Conservation (phyloP, 1,284 basidiomycete species). For the Marasmius sp. region DNA sequence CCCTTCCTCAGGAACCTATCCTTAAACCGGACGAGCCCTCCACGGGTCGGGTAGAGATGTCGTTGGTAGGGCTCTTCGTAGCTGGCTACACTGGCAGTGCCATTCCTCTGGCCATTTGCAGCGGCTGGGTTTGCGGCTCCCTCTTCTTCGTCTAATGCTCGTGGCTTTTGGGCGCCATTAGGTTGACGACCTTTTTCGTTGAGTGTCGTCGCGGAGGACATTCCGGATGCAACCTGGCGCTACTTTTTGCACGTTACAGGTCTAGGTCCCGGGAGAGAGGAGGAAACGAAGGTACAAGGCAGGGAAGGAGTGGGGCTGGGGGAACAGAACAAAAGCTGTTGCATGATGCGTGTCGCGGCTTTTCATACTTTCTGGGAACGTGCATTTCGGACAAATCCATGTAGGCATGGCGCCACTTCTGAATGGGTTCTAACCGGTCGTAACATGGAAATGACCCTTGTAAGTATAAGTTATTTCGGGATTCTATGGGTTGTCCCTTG, state of each 20-base stretch:
- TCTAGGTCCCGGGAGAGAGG: neutral
- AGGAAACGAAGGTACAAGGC: neutral
- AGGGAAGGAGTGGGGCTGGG: neutral
- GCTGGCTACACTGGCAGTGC: neutral
- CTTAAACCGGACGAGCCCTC: conserved; percentile 33
- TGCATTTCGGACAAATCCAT: neutral
- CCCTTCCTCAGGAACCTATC: conserved; percentile 51
- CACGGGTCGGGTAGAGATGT: conserved; percentile 4
- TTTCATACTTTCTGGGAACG: neutral
- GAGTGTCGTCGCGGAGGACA: neutral
- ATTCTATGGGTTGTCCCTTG: no score
- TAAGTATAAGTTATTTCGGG: no score
- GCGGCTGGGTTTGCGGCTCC: neutral
- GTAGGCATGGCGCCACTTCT: no score
- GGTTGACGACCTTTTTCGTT: neutral
- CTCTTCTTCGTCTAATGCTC: neutral
- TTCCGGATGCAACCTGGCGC: neutral
- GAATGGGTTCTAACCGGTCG: no score
- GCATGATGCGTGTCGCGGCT: neutral
- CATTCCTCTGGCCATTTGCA: neutral
- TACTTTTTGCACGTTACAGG: neutral
- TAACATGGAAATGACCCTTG: no score
- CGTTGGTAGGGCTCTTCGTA: neutral
- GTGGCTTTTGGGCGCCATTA: neutral
- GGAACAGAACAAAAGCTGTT: neutral